Conservation (phyloP, 805 yeast genomes). For the Yamadazyma insecticola region DNA sequence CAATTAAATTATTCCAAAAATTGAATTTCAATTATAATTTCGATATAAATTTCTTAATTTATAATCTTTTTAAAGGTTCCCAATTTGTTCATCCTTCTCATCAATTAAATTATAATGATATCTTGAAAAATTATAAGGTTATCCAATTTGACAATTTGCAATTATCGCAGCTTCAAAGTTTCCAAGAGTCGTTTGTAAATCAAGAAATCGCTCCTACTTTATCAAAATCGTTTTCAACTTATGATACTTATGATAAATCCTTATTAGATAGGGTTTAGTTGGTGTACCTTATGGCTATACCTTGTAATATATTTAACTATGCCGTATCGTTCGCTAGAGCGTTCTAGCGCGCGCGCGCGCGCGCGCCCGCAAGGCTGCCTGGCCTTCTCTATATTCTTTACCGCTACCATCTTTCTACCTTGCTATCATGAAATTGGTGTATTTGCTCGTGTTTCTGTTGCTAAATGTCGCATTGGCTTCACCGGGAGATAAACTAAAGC, state of each 20-base stretch:
- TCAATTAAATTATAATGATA: neutral
- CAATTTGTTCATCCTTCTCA: neutral
- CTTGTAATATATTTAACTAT: neutral
- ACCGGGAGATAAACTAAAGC: constrained; percentile 57
- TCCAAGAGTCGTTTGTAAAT: constrained; percentile 16
- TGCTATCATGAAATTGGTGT: too few relatives aligned
- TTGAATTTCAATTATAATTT: constrained; percentile 13
- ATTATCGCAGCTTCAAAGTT: constrained; percentile 11
- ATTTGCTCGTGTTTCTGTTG: neutral
- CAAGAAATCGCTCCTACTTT: constrained; percentile 12
- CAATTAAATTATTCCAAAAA: constrained; percentile 7
- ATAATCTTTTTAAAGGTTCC: constrained; percentile 1
- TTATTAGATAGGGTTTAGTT: constrained; percentile 4
- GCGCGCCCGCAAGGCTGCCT: too few relatives aligned
- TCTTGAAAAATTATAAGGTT: neutral
- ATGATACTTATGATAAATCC: constrained; percentile 4
- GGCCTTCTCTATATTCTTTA: too few relatives aligned
- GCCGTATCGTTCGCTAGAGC: too few relatives aligned
- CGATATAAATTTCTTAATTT: constrained; percentile 11
- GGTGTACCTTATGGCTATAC: neutral
- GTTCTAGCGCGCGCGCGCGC: too few relatives aligned
- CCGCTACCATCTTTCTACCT: too few relatives aligned
- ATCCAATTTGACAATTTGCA: constrained; percentile 6
- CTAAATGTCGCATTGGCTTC: constrained; percentile 31
- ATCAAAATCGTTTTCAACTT: neutral